Percentiles rank a stretch among this genome's conserved stretches.
Conservation (phyloP, 352 stramenopile species). For the Globisporangium paddicum region DNA sequence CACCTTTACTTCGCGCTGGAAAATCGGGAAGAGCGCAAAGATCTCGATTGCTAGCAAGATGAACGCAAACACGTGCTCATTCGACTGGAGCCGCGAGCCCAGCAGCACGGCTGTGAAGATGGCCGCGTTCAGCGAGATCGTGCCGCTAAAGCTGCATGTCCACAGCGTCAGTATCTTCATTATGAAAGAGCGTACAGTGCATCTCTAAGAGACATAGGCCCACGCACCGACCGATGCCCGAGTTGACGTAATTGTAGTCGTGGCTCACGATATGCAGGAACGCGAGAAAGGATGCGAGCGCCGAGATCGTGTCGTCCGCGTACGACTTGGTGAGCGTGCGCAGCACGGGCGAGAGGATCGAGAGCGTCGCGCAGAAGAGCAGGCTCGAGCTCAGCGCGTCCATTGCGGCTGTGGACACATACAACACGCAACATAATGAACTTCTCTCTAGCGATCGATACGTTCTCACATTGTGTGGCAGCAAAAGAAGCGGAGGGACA, state of each 20-base stretch:
- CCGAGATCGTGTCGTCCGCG: constrained; percentile 91
- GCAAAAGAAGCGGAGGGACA: background rate
- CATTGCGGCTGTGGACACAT: constrained; percentile 18
- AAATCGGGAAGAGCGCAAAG: constrained; percentile 89
- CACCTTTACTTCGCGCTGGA: constrained; percentile 82
- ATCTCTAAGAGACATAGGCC: too few species aligned
- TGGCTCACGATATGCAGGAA: constrained; percentile 87
- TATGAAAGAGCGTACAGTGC: too few species aligned
- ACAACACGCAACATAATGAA: constrained; percentile 6
- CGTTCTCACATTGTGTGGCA: too few species aligned
- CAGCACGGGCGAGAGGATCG: constrained; percentile 86
- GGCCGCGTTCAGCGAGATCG: constrained; percentile 90
- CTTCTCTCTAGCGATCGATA: too few species aligned
- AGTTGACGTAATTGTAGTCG: constrained; percentile 89
- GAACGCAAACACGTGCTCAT: constrained; percentile 91
- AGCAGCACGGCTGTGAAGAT: constrained; percentile 91
- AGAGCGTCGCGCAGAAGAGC: constrained; percentile 80
- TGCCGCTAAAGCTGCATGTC: constrained; percentile 70
- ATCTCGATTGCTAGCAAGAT: constrained; percentile 88
- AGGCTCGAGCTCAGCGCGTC: constrained; percentile 66
- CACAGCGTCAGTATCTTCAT: background rate
- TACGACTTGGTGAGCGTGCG: constrained; percentile 89
- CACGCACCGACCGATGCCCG: constrained; percentile 59
- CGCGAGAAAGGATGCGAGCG: constrained; percentile 67
- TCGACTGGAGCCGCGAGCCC: constrained; percentile 86